Base-by-base conservation (phyloP, 2,329 filamentous ascomycete genomes). In the Mycocentrospora acerina region DNA sequence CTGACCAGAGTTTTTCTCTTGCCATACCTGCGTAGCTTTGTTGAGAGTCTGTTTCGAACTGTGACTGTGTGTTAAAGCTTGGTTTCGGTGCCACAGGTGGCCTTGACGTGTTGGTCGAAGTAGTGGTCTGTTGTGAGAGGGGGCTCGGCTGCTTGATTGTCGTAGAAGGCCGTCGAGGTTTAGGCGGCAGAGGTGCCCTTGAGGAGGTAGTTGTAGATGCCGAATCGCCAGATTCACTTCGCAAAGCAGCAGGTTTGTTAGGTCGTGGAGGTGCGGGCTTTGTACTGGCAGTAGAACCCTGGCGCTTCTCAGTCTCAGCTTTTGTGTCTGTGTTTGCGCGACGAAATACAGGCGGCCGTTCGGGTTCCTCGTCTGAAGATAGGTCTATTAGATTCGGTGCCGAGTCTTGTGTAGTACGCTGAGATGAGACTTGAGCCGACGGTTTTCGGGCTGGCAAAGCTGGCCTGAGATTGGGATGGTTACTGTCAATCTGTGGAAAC, bases 371-470 rank as follows among this genome's bases (percentile, higher is more conserved):
- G 24, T 75, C 71, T n/a, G 68, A 69, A 12, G 67, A 71, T 16
- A 76, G 66, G 42, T 75, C 72, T 29, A 77, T 77, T 9, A 76
- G 55, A 31, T 75, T 68, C 29, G 66, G 65, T 7, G 59, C 44
- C 4, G 56, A 42, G 33, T 52, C 46, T 32, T 58, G 48, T 22
- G 53, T 48, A 7, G 44, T 31, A 4, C 57, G 55, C 30, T 57
- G 54, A 5, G 57, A 51, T 7, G 55, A 44, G 24, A 44, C 62
- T 10, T 35, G 40, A 4, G 26, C 26, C 11, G 39, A 44, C 8
- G 43, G 28, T 10, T 37, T 53, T 16, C 69, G 64, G 24, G 59
- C 52, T 12, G 70, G 68, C 11, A 73, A 52, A 11, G 40, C 49
- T 26, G 70, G 70, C 40, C 66, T 51, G 22, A 48, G 34, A 9